Base-by-base conservation (phyloP, 441 rosid species). In the Brassica balearica region DNA sequence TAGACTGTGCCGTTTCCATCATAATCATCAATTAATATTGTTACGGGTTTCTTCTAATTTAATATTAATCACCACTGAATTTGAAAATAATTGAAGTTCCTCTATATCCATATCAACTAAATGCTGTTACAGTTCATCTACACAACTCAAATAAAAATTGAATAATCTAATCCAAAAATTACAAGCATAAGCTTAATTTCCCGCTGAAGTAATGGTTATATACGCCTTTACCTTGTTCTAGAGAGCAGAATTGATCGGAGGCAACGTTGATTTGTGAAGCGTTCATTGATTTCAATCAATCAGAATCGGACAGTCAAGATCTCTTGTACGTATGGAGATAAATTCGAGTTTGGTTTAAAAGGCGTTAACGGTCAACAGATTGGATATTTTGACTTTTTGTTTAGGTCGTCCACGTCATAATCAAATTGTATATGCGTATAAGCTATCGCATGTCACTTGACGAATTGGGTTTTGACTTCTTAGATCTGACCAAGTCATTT, bases 341-440 rank as follows among this genome's bases (percentile, higher is more conserved):
- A 76, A 46, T 25, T 29, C 1, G 63, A 29, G 5, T 75, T 68
- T 4, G 20, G 46, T 36, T 12, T 1, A 1, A 58, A 41, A 14
- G 29, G 56, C 56, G 17, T 48, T 27, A 8, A 27, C 19, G 32
- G 59, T 75, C 43, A 74, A 55, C 65, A 15, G 4, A 51, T 17
- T 63, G 14, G 23, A 53, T n/a, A 20, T 32, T 53, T 74, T 74
- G 71, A 65, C 72, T 56, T 74, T 74, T 56, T 6, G 8, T 4
- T n/a, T 74, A 73, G 32, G 63, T 64, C 15, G 56, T n/a, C 56
- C 56, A 48, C n/a, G 56, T n/a, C 17, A 48, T 48, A 48, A 48
- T 48, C 56, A 48, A 48, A 48, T n/a, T 48, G 17, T n/a, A 46
- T 46, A 2, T 14, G 14, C 19, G 19, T 46, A 48, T 48, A 48